phyloP scores from a whole-genome alignment of 495 filamentous ascomycete species.

The Opeltia flavorubescens region DNA sequence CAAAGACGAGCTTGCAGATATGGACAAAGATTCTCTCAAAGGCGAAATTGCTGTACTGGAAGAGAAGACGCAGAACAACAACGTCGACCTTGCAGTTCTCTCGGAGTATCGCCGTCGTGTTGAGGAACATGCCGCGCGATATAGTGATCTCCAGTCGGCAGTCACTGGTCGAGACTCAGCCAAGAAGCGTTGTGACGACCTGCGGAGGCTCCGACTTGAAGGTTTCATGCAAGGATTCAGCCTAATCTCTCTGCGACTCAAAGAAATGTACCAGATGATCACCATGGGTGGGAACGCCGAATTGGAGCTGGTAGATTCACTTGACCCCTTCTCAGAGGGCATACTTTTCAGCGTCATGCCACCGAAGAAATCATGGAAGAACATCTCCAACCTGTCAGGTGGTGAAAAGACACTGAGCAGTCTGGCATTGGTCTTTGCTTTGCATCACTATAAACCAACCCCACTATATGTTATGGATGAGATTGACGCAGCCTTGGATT shows the following conservation, averaged over 20 bases:
- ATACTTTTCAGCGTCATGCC: conserved; percentile 98
- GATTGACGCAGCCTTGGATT: conserved; percentile 96
- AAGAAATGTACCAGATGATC: conserved; percentile 99
- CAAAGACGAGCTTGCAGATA: conserved; percentile 81
- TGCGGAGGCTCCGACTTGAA: conserved; percentile 75
- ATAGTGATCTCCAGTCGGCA: conserved; percentile 62
- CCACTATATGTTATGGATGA: conserved; percentile 99
- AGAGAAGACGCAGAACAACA: conserved; percentile 80
- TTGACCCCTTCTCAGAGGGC: conserved; percentile 94
- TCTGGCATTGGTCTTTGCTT: conserved; percentile 86
- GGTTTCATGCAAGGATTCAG: conserved; percentile 98
- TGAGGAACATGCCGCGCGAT: conserved; percentile 72
- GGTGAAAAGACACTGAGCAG: conserved; percentile 95
- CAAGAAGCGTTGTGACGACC: conserved; percentile 80
- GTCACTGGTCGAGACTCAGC: conserved; percentile 65
- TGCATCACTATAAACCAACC: conserved; percentile 97
- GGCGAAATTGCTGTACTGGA: conserved; percentile 79
- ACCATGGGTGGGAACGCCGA: conserved; percentile 99
- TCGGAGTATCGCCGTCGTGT: conserved; percentile 84
- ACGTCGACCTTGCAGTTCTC: conserved; percentile 80
- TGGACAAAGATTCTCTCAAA: conserved; percentile 79
- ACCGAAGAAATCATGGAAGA: conserved; percentile 99
- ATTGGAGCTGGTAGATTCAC: conserved; percentile 84
- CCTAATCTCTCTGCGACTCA: conserved; percentile 84
- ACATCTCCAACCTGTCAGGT: conserved; percentile 85